Percentiles rank a stretch among this genome's conserved stretches.
phyloP scores from a whole-genome alignment of 192 early-diverging fungal genomes.

The Backusella tuberculispora region DNA sequence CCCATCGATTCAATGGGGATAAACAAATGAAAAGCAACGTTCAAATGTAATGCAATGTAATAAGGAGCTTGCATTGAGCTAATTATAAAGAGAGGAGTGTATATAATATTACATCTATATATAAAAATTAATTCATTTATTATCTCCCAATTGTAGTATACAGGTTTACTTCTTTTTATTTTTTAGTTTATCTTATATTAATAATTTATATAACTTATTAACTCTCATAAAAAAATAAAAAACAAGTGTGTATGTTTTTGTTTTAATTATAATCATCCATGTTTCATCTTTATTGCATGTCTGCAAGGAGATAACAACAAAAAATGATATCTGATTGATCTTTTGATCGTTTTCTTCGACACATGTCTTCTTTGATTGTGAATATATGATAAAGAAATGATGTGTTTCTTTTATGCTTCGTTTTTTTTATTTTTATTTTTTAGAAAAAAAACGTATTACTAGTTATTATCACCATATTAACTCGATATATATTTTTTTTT shows the following conservation, averaged over 20 bases:
- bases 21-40: conserved; percentile 8
- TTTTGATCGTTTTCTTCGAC: conserved; percentile 5
- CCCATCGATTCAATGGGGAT: conserved; percentile 4
- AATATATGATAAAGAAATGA: too few species aligned
- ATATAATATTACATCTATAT: background rate
- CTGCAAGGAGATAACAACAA: conserved; percentile 14
- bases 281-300: background rate
- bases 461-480: background rate
- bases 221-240: background rate
- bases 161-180: background rate
- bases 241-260: background rate
- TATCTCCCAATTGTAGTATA: background rate
- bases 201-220: too few species aligned
- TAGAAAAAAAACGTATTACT: background rate
- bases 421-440: background rate
- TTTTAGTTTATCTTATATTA: background rate
- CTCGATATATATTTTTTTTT: background rate
- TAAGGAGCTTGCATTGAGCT: background rate
- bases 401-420: too few species aligned
- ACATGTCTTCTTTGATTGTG: too few species aligned
- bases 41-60: conserved; percentile 12
- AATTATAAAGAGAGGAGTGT: background rate
- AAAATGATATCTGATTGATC: conserved; percentile 10
- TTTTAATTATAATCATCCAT: conserved; percentile 7
- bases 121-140: background rate